These are phyloP conservation scores for Oryza longistaminata DNA, from an alignment of 176 grass and related monocot genomes.

Conservation along the genomic window DNA sequence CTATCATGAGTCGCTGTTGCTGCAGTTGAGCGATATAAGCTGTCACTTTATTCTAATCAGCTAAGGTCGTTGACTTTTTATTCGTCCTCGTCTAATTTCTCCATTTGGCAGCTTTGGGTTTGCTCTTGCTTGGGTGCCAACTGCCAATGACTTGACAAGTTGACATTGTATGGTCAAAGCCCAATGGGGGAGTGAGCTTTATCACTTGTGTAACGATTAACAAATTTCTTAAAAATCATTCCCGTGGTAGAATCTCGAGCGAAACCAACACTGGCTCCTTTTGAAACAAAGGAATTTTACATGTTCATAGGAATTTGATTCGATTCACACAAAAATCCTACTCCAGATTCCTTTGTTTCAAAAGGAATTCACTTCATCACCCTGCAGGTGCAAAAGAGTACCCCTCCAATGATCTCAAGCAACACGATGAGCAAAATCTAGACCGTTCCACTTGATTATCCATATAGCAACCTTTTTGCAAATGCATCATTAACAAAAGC, in stretches of 20 bases:
- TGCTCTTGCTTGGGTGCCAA: neutral
- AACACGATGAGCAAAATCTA: neutral
- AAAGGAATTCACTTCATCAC: neutral
- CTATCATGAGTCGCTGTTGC: neutral
- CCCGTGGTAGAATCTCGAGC: constrained; percentile 10
- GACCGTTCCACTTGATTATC: neutral
- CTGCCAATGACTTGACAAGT: too few species aligned
- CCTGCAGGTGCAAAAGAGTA: neutral
- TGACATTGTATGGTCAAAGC: neutral
- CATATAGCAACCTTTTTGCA: too few species aligned
- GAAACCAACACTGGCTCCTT: neutral
- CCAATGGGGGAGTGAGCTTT: neutral
- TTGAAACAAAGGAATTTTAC: too few species aligned
- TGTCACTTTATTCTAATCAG: neutral
- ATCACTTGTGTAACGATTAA: neutral
- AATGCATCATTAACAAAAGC: too few species aligned
- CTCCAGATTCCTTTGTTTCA: too few species aligned
- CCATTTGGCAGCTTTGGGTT: neutral
- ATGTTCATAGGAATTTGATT: too few species aligned
- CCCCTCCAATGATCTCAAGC: neutral
- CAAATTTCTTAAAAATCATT: neutral
- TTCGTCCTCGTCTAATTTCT: neutral
- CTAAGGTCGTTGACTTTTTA: neutral
- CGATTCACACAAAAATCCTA: too few species aligned
- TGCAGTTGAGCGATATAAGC: neutral